These are phyloP conservation scores for Cladosporium colombiae DNA, from an alignment of 2,329 filamentous ascomycete genomes.

Conservation along the genomic window DNA sequence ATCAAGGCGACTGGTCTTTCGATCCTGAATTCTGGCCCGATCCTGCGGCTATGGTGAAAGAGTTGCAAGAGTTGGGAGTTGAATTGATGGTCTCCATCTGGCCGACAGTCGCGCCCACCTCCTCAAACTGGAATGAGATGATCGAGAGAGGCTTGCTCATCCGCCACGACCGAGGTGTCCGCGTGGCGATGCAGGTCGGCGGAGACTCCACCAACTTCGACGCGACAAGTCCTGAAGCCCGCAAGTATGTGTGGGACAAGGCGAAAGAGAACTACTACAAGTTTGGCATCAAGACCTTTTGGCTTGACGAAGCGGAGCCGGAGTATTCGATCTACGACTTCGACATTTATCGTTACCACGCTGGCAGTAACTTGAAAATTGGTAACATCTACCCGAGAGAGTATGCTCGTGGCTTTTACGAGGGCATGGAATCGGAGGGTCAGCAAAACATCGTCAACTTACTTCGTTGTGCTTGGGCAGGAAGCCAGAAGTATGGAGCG, in stretches of 20 bases:
- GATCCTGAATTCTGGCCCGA: conserved; percentile 61
- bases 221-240: conserved; percentile 61
- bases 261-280: conserved; percentile 62
- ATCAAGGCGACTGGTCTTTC: conserved; percentile 69
- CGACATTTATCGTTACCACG: conserved; percentile 65
- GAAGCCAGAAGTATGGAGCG: conserved; percentile 64
- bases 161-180: conserved; percentile 60
- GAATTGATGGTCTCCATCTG: conserved; percentile 71
- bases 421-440: conserved; percentile 56
- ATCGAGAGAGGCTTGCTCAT: conserved; percentile 62
- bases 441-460: conserved; percentile 62
- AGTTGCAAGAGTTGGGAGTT: conserved; percentile 59
- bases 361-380: conserved; percentile 55
- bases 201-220: conserved; percentile 64
- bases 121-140: conserved; percentile 64
- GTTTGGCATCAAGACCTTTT: conserved; percentile 65
- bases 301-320: conserved; percentile 70
- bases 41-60: conserved; percentile 62
- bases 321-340: conserved; percentile 67
- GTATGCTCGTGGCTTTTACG: conserved; percentile 61
- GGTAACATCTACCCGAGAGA: conserved; percentile 63
- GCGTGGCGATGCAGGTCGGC: conserved; percentile 60
- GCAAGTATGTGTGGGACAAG: conserved; percentile 61
- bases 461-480: conserved; percentile 58
- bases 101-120: conserved; percentile 63